These are phyloP conservation scores for Buxus sempervirens DNA, from an alignment of 164 flowering plant genomes.

Conservation along the genomic window DNA sequence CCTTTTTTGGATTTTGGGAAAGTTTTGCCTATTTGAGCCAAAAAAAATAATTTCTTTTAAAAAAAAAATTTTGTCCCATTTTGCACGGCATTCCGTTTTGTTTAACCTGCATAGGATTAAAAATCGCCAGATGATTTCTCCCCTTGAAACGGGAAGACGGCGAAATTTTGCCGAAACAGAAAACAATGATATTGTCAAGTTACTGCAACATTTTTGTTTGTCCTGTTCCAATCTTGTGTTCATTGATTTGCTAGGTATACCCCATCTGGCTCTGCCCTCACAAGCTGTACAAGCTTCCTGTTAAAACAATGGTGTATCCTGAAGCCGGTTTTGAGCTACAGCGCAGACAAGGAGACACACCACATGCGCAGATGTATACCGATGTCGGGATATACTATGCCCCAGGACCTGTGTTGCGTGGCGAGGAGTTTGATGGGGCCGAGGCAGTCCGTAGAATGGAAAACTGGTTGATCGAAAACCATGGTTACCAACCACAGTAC, in stretches of 20 bases:
- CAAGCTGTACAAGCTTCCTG: constrained; percentile 74
- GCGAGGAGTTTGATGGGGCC: constrained; percentile 86
- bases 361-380: constrained; percentile 92
- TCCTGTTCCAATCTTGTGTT: background rate
- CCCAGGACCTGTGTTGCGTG: constrained; percentile 92
- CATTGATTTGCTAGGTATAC: constrained; percentile 54
- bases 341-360: constrained; percentile 83
- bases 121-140: too few species aligned
- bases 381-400: constrained; percentile 94
- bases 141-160: too few species aligned
- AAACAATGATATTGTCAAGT: background rate
- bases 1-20: too few species aligned
- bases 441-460: constrained; percentile 89
- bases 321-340: constrained; percentile 89
- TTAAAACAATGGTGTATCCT: constrained; percentile 85
- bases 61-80: too few species aligned
- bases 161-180: too few species aligned
- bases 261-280: constrained; percentile 99
- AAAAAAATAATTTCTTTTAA: too few species aligned
- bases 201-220: background rate
- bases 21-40: too few species aligned
- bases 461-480: constrained; percentile 93
- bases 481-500: constrained; percentile 94
- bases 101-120: too few species aligned
- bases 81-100: too few species aligned